A percentile compares a stretch with the other conserved stretches of the same genome.
phyloP scores from a whole-genome alignment of 2,329 filamentous ascomycete genomes.

The Mycocentrospora acerina region DNA sequence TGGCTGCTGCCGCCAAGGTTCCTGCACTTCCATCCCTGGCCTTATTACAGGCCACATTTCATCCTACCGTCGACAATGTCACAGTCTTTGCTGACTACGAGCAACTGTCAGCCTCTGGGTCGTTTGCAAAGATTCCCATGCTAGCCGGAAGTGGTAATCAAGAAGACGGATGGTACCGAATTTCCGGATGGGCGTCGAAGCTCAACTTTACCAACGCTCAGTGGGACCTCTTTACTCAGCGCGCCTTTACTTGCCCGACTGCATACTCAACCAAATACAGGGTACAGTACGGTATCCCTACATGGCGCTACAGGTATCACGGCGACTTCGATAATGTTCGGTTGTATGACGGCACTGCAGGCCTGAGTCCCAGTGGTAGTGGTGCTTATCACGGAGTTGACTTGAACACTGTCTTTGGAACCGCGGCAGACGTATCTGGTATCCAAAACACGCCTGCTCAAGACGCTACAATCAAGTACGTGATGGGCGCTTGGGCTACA shows the following conservation, averaged over 20 bases:
- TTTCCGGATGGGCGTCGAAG: constrained; percentile 23
- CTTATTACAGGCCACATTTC: constrained; percentile 29
- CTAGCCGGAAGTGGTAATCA: constrained; percentile 27
- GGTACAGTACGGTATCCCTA: constrained; percentile 28
- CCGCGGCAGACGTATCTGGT: constrained; percentile 26
- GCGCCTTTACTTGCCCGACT: constrained; percentile 28
- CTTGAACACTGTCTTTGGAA: constrained; percentile 40
- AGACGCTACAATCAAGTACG: constrained; percentile 31
- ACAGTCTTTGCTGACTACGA: constrained; percentile 34
- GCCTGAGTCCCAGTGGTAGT: constrained; percentile 28
- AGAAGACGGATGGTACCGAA: constrained; percentile 30
- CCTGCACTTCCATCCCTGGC: constrained; percentile 29
- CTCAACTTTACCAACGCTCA: constrained; percentile 23
- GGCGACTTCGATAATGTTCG: constrained; percentile 40
- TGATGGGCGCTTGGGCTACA: constrained; percentile 36
- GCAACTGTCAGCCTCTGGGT: constrained; percentile 18
- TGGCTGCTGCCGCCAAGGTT: constrained; percentile 30
- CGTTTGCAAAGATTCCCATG: constrained; percentile 27
- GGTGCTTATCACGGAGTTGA: constrained; percentile 43
- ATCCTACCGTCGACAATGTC: constrained; percentile 32
- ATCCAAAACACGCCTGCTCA: constrained; percentile 24
- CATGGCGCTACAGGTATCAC: constrained; percentile 42
- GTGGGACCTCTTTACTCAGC: constrained; percentile 27
- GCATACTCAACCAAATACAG: constrained; percentile 20
- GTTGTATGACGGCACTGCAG: constrained; percentile 30